These are phyloP conservation scores for Agrocybe pediades DNA, from an alignment of 768 basidiomycete genomes.

Conservation along the genomic window DNA sequence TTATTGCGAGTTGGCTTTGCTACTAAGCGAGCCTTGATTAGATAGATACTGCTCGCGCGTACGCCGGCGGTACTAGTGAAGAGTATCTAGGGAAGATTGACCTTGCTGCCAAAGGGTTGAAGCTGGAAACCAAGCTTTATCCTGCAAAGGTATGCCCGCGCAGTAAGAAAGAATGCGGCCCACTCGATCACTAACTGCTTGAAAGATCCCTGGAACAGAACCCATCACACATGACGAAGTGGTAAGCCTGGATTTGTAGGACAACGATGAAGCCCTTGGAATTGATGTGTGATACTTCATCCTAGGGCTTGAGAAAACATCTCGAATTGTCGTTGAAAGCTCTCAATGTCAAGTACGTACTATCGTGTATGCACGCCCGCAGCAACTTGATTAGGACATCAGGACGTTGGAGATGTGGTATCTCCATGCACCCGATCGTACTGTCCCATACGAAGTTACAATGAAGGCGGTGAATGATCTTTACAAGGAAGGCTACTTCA, in stretches of 20 bases:
- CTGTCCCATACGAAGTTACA: slow-evolving; percentile 58
- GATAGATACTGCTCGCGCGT: slow-evolving; percentile 56
- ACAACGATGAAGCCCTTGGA: neutral
- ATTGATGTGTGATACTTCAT: slow-evolving; percentile 29
- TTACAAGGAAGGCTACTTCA: slow-evolving; percentile 58
- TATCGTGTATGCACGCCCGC: slow-evolving; percentile 4
- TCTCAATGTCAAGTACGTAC: slow-evolving; percentile 45
- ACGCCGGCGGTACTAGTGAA: slow-evolving; percentile 58
- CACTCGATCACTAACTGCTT: neutral
- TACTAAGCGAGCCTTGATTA: slow-evolving; percentile 24
- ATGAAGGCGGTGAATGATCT: slow-evolving; percentile 54
- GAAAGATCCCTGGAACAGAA: slow-evolving; percentile 4
- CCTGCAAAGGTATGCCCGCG: slow-evolving; percentile 31
- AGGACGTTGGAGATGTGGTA: slow-evolving; percentile 54
- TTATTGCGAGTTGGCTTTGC: slow-evolving; percentile 16
- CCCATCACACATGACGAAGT: slow-evolving; percentile 34
- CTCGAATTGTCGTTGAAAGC: slow-evolving; percentile 47
- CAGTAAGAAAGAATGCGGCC: neutral
- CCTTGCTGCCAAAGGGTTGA: slow-evolving; percentile 51
- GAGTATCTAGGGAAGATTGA: slow-evolving; percentile 50
- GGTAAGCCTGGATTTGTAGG: slow-evolving; percentile 12
- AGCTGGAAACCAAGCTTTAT: slow-evolving; percentile 63
- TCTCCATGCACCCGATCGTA: slow-evolving; percentile 63
- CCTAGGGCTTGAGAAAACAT: slow-evolving; percentile 43
- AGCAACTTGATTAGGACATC: slow-evolving; percentile 14